Conservation (phyloP, 1,284 basidiomycete genomes). For the Earliella scabrosa region DNA sequence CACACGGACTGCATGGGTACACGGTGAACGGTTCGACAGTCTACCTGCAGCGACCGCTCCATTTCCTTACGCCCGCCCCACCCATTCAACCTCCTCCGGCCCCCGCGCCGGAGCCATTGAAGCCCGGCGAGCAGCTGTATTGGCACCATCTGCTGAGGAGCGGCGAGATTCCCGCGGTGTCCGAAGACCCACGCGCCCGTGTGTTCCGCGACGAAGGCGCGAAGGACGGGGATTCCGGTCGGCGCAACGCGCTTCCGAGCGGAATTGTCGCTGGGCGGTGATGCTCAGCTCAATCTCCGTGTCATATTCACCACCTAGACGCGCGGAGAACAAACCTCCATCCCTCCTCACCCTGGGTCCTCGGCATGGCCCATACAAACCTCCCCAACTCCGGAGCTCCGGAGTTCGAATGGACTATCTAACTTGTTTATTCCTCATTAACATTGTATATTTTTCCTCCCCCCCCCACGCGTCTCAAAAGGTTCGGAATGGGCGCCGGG, state of each 20-base stretch:
- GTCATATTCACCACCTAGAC: background rate
- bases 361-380: no score
- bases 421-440: conserved; percentile 28
- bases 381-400: background rate
- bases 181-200: conserved; percentile 52
- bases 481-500: background rate
- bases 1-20: background rate
- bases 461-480: background rate
- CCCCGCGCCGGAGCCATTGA: conserved; percentile 39
- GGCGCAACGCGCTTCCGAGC: conserved; percentile 9
- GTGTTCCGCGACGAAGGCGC: background rate
- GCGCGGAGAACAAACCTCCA: no score
- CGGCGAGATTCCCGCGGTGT: conserved; percentile 75
- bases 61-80: conserved; percentile 3
- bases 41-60: conserved; percentile 10
- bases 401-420: conserved; percentile 15
- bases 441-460: conserved; percentile 20
- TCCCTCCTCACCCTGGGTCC: background rate
- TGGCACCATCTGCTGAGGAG: conserved; percentile 79
- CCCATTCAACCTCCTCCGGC: conserved; percentile 3
- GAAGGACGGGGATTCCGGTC: background rate
- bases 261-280: conserved; percentile 17
- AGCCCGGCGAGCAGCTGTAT: conserved; percentile 70
- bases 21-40: conserved; percentile 11
- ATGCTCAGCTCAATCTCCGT: background rate